Percentiles rank a stretch among this genome's conserved stretches.
Evolutionary conservation across 805 yeast genomes (phyloP).

Genomic region (Candida michaelii): DNA sequence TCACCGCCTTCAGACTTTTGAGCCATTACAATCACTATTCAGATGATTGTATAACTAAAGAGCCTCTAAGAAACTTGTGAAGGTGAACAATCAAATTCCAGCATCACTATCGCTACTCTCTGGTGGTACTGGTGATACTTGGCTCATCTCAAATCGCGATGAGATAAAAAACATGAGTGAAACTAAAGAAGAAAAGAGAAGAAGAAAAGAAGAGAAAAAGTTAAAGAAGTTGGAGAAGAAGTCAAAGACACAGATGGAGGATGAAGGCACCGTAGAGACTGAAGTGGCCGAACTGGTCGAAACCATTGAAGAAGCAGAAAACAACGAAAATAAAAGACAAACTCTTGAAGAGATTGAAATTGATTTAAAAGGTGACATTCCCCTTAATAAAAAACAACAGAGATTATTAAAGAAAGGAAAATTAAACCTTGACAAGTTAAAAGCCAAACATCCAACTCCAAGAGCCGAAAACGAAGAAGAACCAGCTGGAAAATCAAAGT

Average conservation of each 20-base stretch:
- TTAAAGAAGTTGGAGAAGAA: conserved; percentile 33
- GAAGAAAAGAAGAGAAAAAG: conserved; percentile 25
- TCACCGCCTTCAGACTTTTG: no score
- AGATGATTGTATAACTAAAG: no score
- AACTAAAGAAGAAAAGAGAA: conserved; percentile 22
- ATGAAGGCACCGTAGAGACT: conserved; percentile 13
- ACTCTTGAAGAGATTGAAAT: conserved; percentile 66
- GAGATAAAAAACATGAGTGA: conserved; percentile 9
- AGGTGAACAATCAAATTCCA: no score
- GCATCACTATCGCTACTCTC: no score
- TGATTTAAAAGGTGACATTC: conserved; percentile 67
- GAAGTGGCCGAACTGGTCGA: conserved; percentile 10
- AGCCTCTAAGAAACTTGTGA: no score
- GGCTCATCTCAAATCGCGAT: conserved; percentile 1
- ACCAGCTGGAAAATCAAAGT: conserved; percentile 45
- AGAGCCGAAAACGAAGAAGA: conserved; percentile 36
- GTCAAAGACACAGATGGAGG: conserved; percentile 10
- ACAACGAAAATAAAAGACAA: conserved; percentile 28
- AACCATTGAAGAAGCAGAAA: conserved; percentile 6
- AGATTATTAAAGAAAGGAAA: conserved; percentile 82
- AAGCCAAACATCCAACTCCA: conserved; percentile 35
- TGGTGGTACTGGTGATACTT: no score
- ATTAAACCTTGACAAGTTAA: conserved; percentile 60
- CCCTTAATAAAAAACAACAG: conserved; percentile 88
- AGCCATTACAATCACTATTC: no score